Percentiles rank a stretch among this genome's conserved stretches.
These are phyloP conservation scores for Xylaria scruposa DNA, from an alignment of 495 filamentous ascomycete species.

Conservation along the genomic window DNA sequence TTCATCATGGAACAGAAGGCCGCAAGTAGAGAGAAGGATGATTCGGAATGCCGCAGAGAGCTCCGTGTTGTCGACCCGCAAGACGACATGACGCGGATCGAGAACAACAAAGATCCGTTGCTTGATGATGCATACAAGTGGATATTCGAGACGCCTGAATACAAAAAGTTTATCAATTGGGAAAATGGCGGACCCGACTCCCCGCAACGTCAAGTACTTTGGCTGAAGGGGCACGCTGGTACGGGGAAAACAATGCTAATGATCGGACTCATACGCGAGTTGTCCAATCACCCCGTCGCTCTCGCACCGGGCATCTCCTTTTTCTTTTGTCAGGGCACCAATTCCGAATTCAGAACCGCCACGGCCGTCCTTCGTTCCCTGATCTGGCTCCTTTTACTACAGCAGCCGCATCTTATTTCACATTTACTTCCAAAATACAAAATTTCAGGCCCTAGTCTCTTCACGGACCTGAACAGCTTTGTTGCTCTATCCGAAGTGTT, in stretches of 20 bases:
- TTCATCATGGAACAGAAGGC: not conserved
- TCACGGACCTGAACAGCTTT: not conserved
- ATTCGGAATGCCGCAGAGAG: slow-evolving; percentile 34
- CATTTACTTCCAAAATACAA: slow-evolving; percentile 45
- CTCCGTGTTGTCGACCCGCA: slow-evolving; percentile 40
- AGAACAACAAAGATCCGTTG: slow-evolving; percentile 50
- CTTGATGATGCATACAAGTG: slow-evolving; percentile 50
- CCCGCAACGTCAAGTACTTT: slow-evolving; percentile 51
- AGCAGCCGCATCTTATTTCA: slow-evolving; percentile 43
- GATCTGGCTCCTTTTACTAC: slow-evolving; percentile 46
- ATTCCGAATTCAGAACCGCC: slow-evolving; percentile 47
- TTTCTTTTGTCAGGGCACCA: slow-evolving; percentile 54
- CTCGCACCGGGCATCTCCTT: slow-evolving; percentile 40
- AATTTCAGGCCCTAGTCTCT: not conserved
- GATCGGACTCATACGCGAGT: slow-evolving; percentile 47
- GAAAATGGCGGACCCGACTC: slow-evolving; percentile 15
- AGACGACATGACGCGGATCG: slow-evolving; percentile 47
- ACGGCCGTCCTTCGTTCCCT: slow-evolving; percentile 50
- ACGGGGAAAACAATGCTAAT: slow-evolving; percentile 61
- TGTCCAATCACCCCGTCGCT: slow-evolving; percentile 28
- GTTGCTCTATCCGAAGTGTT: slow-evolving; percentile 32
- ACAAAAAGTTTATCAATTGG: slow-evolving; percentile 41
- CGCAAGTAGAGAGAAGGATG: slow-evolving; percentile 19
- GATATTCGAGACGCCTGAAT: slow-evolving; percentile 49
- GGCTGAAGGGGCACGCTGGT: slow-evolving; percentile 51